Evolutionary conservation across 2,329 filamentous ascomycete genomes (phyloP).

Genomic region (Tolypocladium guangdongense): DNA sequence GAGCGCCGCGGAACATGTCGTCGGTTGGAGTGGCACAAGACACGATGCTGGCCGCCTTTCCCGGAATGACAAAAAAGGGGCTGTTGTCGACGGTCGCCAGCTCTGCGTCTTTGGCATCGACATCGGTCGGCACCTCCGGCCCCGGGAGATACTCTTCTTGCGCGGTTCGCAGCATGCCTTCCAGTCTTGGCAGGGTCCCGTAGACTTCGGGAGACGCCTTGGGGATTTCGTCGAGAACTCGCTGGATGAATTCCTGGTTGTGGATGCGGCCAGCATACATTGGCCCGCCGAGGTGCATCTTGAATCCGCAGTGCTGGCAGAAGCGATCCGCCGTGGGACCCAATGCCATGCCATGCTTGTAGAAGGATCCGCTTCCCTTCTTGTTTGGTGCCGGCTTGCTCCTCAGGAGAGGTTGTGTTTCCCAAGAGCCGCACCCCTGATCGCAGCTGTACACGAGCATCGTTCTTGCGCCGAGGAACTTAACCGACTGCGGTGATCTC

Average conservation of each 20-base stretch:
- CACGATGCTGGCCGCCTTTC: constrained; percentile 61
- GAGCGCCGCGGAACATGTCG: constrained; percentile 67
- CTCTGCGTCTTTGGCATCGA: constrained; percentile 33
- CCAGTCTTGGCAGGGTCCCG: constrained; percentile 67
- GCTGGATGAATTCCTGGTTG: constrained; percentile 69
- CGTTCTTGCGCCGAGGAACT: constrained; percentile 79
- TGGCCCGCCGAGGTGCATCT: constrained; percentile 79
- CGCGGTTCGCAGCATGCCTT: constrained; percentile 85
- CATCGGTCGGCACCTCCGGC: constrained; percentile 25
- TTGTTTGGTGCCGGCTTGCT: constrained; percentile 59
- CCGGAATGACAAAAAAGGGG: constrained; percentile 81
- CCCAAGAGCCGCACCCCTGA: constrained; percentile 82
- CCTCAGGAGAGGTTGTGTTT: constrained; percentile 65
- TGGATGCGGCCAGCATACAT: constrained; percentile 94
- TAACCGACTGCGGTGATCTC: constrained; percentile 74
- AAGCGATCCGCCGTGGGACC: constrained; percentile 54
- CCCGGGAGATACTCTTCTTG: constrained; percentile 56
- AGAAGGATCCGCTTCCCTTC: constrained; percentile 57
- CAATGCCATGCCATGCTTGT: constrained; percentile 67
- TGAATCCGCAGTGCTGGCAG: constrained; percentile 77
- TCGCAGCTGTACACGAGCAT: constrained; percentile 94
- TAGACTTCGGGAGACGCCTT: constrained; percentile 59
- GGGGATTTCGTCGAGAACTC: constrained; percentile 63
- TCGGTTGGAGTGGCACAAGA: constrained; percentile 74
- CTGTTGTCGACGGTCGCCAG: constrained; percentile 58